Evolutionary conservation across 1,139 yeast genomes (phyloP).

Genomic region (Candida mesenterica): DNA sequence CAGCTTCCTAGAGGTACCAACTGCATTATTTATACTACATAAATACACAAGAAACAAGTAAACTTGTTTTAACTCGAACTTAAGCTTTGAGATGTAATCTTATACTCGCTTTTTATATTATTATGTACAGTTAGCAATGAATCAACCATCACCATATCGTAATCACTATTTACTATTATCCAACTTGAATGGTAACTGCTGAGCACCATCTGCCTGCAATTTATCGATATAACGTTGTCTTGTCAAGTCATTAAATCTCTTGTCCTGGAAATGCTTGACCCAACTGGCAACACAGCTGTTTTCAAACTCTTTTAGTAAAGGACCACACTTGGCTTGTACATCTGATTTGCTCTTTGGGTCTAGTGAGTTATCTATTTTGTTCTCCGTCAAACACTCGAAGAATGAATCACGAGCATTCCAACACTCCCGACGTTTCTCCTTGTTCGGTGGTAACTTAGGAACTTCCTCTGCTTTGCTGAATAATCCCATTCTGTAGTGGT

Average conservation of each 20-base stretch:
- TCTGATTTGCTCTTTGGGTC: constrained; percentile 35
- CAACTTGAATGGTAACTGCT: constrained; percentile 47
- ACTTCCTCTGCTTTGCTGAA: constrained; percentile 28
- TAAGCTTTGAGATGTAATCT: too few relatives aligned
- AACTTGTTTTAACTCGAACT: too few relatives aligned
- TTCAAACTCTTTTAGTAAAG: constrained; percentile 33
- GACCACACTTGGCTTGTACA: constrained; percentile 39
- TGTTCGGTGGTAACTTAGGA: constrained; percentile 40
- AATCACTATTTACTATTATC: constrained; percentile 18
- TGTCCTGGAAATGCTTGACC: constrained; percentile 48
- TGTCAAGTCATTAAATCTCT: constrained; percentile 42
- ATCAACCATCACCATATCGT: too few relatives aligned
- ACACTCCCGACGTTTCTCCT: constrained; percentile 38
- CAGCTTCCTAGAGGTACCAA: constrained; percentile 11
- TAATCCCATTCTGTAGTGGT: constrained; percentile 30
- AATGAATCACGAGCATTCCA: constrained; percentile 47
- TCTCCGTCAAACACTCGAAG: constrained; percentile 38
- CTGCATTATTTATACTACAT: constrained; percentile 6
- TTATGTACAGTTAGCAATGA: too few relatives aligned
- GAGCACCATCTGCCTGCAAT: constrained; percentile 48
- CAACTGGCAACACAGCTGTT: constrained; percentile 45
- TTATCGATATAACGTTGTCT: constrained; percentile 43
- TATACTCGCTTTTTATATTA: too few relatives aligned
- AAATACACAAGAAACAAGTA: not conserved
- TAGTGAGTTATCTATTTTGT: constrained; percentile 46